Evolutionary conservation across 768 basidiomycete species (phyloP), one percentile per base, ranked within the genome.

Genomic region (Amyloporia xantha): DNA sequence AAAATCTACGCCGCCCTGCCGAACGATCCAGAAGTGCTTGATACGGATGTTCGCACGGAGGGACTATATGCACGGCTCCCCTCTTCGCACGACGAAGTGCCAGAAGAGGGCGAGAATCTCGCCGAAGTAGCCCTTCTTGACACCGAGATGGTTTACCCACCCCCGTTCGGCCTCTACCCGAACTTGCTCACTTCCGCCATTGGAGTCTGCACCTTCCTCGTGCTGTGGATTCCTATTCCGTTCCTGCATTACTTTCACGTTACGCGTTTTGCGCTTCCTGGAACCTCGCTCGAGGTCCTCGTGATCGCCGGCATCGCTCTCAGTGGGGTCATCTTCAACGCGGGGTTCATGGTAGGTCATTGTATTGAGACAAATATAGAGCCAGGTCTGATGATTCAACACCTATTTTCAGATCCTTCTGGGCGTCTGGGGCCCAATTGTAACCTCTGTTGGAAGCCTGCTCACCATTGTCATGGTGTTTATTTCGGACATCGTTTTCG

Each of bases 401-500:
- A 33, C 15, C 9, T 36, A 40, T 51, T 43, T 50, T 23, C 54
- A 92, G 90, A 74, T 88, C 47, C 71, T 95, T 2, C 70, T 95
- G 41, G 87, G 86, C 23, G 66, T 88, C 23, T 93, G 89, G 88
- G 91, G 91, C 3, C 91, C 91, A 5, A 81, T 93, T 36, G 78
- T 91, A 37, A 81, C 83, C 7, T 91, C 89, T 2, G 92, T 96
- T 26, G 92, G 91, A 39, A 91, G 80, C 65, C 75, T 98, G n/a
- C 74, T 95, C n/a, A 93, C 93, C 4, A 94, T 95, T 55, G 89
- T 95, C 30, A 75, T 96, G 42, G 88, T 92, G 12, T 78, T 92
- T 41, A 58, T 90, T 13, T 80, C 86, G 36, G 93, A 97, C 66
- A 72, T 85, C 6, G 54, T 84, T 15, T 84, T 92, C 52, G 82